phyloP scores from a whole-genome alignment of 2,329 filamentous ascomycete genomes.

The Stachybotrys echinatus region DNA sequence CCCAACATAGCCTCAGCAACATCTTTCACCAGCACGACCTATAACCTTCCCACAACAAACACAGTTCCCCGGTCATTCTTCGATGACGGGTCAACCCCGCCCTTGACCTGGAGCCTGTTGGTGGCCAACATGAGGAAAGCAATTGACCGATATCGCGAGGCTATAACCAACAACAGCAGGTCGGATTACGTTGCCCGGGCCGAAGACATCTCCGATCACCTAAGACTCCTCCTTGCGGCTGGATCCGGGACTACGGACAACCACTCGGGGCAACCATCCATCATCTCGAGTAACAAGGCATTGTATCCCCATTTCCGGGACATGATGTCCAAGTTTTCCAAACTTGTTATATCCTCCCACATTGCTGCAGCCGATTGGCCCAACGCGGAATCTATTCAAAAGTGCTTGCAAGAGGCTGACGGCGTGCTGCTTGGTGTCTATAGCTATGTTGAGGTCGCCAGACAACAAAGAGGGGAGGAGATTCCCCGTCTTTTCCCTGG shows the following conservation, averaged over 20 bases:
- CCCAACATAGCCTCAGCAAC: conserved; percentile 55
- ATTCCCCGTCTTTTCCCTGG: conserved; percentile 91
- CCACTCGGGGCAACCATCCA: conserved; percentile 97
- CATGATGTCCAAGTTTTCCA: conserved; percentile 99
- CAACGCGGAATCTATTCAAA: conserved; percentile 86
- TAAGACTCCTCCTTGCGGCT: conserved; percentile 87
- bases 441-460: conserved; percentile 92
- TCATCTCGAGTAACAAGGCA: conserved; percentile 96
- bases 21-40: conserved; percentile 55
- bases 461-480: conserved; percentile 87
- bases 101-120: conserved; percentile 83
- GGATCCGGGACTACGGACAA: conserved; percentile 98
- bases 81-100: conserved; percentile 75
- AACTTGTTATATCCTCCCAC: conserved; percentile 94
- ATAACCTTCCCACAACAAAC: conserved; percentile 52
- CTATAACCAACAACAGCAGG: conserved; percentile 76
- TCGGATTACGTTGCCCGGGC: conserved; percentile 89
- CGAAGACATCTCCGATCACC: conserved; percentile 97
- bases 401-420: conserved; percentile 96
- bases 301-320: conserved; percentile 96
- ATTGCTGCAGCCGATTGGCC: conserved; percentile 96
- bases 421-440: conserved; percentile 91
- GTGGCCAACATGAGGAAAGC: conserved; percentile 90
- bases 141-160: conserved; percentile 83
- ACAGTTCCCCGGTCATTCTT: conserved; percentile 79